Conservation (phyloP, 768 basidiomycete species). For the Lactarius sp. region DNA sequence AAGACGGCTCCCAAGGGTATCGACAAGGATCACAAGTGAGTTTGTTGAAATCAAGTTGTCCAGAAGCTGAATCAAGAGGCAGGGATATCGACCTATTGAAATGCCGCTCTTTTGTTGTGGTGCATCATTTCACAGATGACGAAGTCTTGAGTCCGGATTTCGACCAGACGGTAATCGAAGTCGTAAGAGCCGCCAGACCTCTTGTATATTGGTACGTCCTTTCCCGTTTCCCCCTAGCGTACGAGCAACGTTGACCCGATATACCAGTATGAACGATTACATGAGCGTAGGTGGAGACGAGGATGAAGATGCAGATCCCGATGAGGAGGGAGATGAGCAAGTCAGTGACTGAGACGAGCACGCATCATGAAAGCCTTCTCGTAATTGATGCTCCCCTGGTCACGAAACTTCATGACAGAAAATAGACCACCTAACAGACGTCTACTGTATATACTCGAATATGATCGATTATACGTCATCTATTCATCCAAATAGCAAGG, state of each 20-base stretch:
- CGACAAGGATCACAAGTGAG: constrained; percentile 72
- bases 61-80: constrained; percentile 3
- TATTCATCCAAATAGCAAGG: background rate
- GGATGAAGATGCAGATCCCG: constrained; percentile 16
- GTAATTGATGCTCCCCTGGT: background rate
- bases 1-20: constrained; percentile 92
- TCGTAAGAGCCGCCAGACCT: constrained; percentile 37
- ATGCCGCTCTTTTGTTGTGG: constrained; percentile 71
- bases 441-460: background rate
- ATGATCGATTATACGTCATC: constrained; percentile 3
- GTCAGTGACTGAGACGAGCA: background rate
- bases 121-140: constrained; percentile 42
- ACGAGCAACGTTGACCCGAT: background rate
- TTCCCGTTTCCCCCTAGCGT: background rate
- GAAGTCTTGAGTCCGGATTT: constrained; percentile 40
- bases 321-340: background rate
- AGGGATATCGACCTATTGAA: constrained; percentile 92
- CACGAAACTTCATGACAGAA: background rate
- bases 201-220: constrained; percentile 34
- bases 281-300: constrained; percentile 21
- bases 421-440: background rate
- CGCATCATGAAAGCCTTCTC: background rate
- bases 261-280: constrained; percentile 25
- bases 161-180: constrained; percentile 34
- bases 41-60: background rate